Conservation (phyloP, 305 asterid genomes). For the Ajuga reptans region DNA sequence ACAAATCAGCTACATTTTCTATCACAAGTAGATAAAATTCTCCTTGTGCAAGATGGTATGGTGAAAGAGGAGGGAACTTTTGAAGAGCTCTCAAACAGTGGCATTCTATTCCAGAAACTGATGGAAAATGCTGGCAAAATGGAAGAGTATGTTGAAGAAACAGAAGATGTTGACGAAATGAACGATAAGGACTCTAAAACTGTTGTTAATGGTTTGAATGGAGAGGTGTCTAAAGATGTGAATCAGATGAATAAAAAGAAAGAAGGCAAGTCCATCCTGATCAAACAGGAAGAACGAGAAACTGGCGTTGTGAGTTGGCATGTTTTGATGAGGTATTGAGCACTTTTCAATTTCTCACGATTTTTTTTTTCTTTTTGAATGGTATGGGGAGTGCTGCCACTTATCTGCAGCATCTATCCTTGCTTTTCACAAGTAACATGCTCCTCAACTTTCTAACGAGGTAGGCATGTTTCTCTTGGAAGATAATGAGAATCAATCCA, state of each 20-base stretch:
- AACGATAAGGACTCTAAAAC: conserved; percentile 34
- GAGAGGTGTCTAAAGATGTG: conserved; percentile 41
- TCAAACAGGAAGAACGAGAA: conserved; percentile 91
- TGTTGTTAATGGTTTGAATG: conserved; percentile 38
- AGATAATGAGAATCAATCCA: neutral
- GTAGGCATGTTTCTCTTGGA: neutral
- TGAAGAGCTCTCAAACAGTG: conserved; percentile 74
- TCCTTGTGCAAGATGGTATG: conserved; percentile 87
- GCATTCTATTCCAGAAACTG: conserved; percentile 66
- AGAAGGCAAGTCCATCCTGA: conserved; percentile 61
- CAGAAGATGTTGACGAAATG: conserved; percentile 31
- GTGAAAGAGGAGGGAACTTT: conserved; percentile 96
- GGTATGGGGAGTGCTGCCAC: neutral
- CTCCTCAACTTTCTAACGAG: neutral
- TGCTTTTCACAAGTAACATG: neutral
- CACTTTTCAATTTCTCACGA: conserved; percentile 3
- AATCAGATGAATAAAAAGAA: conserved; percentile 36
- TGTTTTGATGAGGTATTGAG: conserved; percentile 64
- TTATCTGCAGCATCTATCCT: neutral
- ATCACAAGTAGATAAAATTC: conserved; percentile 86
- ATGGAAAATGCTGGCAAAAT: conserved; percentile 99
- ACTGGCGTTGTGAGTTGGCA: conserved; percentile 83
- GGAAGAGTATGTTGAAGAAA: conserved; percentile 84
- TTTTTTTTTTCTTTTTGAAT: neutral
- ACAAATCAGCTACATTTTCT: conserved; percentile 95